Evolutionary conservation across 1,139 yeast genomes (phyloP).

Genomic region (Nakaseomyces kungkrabaensis): DNA sequence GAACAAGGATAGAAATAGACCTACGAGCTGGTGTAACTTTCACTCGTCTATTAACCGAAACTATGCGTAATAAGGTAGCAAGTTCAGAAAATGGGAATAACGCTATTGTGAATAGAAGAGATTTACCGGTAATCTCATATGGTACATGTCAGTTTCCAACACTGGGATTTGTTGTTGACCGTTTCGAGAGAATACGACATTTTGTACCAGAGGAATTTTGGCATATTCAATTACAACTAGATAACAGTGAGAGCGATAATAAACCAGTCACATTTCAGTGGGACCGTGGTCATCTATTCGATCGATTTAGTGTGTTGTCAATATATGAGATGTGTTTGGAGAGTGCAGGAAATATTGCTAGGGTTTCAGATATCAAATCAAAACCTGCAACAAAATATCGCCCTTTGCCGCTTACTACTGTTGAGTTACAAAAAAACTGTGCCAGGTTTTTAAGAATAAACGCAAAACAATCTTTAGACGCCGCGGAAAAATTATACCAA

Average conservation of each 20-base stretch:
- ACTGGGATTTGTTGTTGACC: slow-evolving; percentile 90
- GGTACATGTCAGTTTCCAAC: slow-evolving; percentile 98
- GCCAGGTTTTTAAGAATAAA: slow-evolving; percentile 62
- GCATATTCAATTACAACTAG: slow-evolving; percentile 49
- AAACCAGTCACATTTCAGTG: slow-evolving; percentile 39
- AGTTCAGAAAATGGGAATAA: slow-evolving; percentile 12
- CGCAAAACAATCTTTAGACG: slow-evolving; percentile 71
- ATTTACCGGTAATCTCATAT: slow-evolving; percentile 46
- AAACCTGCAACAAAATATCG: slow-evolving; percentile 67
- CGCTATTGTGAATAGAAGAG: slow-evolving; percentile 13
- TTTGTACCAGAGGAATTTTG: slow-evolving; percentile 77
- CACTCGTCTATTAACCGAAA: slow-evolving; percentile 49
- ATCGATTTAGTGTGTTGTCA: slow-evolving; percentile 50
- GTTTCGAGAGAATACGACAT: slow-evolving; percentile 63
- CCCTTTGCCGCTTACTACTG: slow-evolving; percentile 90
- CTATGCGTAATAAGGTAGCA: slow-evolving; percentile 21
- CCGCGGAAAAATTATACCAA: slow-evolving; percentile 81
- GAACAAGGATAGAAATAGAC: slow-evolving; percentile 79
- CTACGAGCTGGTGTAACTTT: slow-evolving; percentile 83
- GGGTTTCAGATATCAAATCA: slow-evolving; percentile 42
- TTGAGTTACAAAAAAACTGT: slow-evolving; percentile 86
- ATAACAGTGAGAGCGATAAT: slow-evolving; percentile 32
- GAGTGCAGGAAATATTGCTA: slow-evolving; percentile 36
- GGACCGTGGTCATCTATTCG: slow-evolving; percentile 65
- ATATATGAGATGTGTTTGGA: slow-evolving; percentile 60